These are phyloP conservation scores for Ceratocystis eucalypticola DNA, from an alignment of 2,329 filamentous ascomycete species.

Conservation along the genomic window DNA sequence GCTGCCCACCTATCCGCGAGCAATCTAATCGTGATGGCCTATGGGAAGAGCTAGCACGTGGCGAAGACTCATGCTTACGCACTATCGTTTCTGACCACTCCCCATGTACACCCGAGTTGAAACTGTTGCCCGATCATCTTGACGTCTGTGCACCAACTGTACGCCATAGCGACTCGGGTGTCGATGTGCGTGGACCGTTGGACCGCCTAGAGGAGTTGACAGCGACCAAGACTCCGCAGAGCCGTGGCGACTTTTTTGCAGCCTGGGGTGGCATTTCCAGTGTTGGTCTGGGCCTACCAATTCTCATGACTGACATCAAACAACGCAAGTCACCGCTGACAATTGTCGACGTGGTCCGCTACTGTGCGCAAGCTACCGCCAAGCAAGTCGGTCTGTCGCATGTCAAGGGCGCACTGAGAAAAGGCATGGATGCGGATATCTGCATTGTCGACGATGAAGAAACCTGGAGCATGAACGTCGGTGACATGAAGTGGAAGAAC, in stretches of 20 bases:
- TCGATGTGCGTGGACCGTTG: constrained; percentile 34
- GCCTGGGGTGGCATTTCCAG: constrained; percentile 95
- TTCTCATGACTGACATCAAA: constrained; percentile 64
- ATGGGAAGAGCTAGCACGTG: constrained; percentile 63
- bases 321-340: constrained; percentile 31
- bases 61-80: constrained; percentile 61
- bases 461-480: constrained; percentile 57
- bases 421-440: constrained; percentile 78
- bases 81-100: constrained; percentile 94
- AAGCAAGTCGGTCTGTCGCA: constrained; percentile 73
- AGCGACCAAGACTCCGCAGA: constrained; percentile 7
- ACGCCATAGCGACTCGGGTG: constrained; percentile 39
- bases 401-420: constrained; percentile 65
- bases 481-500: constrained; percentile 89
- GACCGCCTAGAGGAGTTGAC: constrained; percentile 25
- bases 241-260: constrained; percentile 73
- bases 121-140: constrained; percentile 59
- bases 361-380: constrained; percentile 79
- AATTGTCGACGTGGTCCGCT: constrained; percentile 68
- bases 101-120: constrained; percentile 88
- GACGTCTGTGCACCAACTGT: constrained; percentile 25
- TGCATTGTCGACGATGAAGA: constrained; percentile 83
- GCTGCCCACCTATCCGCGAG: constrained; percentile 80
- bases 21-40: constrained; percentile 70
- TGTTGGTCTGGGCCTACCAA: constrained; percentile 81